These are phyloP conservation scores for Diaporthe longicolla DNA, from an alignment of 2,329 filamentous ascomycete species.

Conservation along the genomic window DNA sequence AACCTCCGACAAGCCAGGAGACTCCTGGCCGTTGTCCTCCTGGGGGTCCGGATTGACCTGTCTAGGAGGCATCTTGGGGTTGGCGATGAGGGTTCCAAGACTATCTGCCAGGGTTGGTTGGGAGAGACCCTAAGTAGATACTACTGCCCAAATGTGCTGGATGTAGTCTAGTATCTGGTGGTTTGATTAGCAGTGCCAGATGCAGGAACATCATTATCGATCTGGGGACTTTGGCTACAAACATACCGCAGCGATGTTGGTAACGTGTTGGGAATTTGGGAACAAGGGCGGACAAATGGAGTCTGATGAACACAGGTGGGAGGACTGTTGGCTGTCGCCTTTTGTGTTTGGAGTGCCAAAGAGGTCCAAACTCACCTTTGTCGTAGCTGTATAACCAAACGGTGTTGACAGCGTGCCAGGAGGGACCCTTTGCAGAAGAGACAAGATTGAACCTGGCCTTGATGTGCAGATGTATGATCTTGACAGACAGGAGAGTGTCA, in stretches of 20 bases:
- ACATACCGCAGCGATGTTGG: too few species aligned
- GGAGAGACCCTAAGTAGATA: too few species aligned
- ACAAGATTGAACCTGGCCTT: neutral
- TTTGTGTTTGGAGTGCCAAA: too few species aligned
- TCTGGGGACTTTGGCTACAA: neutral
- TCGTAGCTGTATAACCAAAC: neutral
- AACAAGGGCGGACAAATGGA: neutral
- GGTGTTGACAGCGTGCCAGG: neutral
- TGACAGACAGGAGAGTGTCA: too few species aligned
- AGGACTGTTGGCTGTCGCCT: neutral
- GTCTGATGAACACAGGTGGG: too few species aligned
- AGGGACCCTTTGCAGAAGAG: neutral
- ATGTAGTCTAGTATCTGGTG: too few species aligned
- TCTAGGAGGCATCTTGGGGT: neutral
- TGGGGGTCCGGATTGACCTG: neutral
- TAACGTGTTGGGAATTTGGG: neutral
- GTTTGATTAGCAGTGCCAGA: neutral
- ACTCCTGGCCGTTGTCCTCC: neutral
- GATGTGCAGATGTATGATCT: neutral
- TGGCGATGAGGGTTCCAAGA: neutral
- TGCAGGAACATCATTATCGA: too few species aligned
- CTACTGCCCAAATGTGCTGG: neutral
- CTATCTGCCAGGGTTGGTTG: neutral
- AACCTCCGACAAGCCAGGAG: neutral
- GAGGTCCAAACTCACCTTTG: neutral